A percentile compares a stretch with the other conserved stretches of the same genome.
These are phyloP conservation scores for Ceratorhiza oryzae-sativae DNA, from an alignment of 1,284 basidiomycete species.

Conservation along the genomic window DNA sequence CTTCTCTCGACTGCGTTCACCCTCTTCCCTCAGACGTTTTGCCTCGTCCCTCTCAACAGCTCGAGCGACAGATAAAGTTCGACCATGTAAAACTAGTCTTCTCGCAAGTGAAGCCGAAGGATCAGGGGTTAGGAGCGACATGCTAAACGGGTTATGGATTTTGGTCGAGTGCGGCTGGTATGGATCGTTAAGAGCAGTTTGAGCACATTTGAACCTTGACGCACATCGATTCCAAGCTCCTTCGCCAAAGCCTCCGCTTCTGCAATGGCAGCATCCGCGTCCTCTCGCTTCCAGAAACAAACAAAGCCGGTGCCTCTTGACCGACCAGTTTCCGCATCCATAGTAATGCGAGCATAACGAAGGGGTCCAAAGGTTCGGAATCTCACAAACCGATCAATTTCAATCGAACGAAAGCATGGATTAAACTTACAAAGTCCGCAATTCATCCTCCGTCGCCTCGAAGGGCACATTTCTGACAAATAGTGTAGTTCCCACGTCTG, in stretches of 20 bases:
- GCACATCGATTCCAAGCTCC: constrained; percentile 47
- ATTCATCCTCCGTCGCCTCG: constrained; percentile 88
- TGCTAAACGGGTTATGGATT: constrained; percentile 79
- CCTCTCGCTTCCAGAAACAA: constrained; percentile 94
- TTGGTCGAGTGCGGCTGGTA: constrained; percentile 45
- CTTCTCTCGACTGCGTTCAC: constrained; percentile 84
- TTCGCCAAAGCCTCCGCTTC: constrained; percentile 80
- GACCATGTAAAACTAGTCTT: constrained; percentile 87
- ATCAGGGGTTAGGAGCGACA: constrained; percentile 93
- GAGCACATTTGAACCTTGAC: not conserved
- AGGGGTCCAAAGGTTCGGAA: constrained; percentile 92
- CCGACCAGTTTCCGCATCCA: constrained; percentile 84
- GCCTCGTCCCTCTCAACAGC: constrained; percentile 93
- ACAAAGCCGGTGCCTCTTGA: constrained; percentile 96
- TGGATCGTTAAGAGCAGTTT: constrained; percentile 47
- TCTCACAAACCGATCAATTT: constrained; percentile 53
- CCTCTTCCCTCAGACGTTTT: constrained; percentile 82
- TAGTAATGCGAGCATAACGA: constrained; percentile 90
- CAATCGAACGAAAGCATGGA: not conserved
- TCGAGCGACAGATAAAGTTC: constrained; percentile 88
- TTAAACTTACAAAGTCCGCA: constrained; percentile 73
- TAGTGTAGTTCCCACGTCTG: constrained; percentile 87
- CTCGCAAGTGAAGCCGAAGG: constrained; percentile 87
- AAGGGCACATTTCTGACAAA: constrained; percentile 97
- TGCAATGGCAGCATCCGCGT: constrained; percentile 85